These are phyloP conservation scores for Lomentospora prolificans DNA, from an alignment of 2,329 filamentous ascomycete species.

Conservation along the genomic window DNA sequence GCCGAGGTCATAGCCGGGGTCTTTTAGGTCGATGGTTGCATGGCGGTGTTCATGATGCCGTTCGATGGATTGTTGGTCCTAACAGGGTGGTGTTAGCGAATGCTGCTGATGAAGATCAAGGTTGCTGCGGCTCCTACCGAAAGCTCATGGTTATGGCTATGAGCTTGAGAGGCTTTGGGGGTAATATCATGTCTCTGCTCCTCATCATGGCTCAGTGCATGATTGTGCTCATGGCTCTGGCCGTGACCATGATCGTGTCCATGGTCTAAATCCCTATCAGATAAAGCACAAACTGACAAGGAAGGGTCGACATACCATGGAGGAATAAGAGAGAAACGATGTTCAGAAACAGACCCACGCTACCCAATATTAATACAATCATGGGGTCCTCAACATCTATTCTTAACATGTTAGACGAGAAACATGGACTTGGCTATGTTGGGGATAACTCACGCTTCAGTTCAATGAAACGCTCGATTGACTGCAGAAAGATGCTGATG, in stretches of 20 bases:
- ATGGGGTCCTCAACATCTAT: constrained; percentile 54
- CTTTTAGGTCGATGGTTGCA: constrained; percentile 19
- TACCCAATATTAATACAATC: constrained; percentile 60
- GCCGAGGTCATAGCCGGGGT: constrained; percentile 49
- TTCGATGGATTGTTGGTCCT: background rate
- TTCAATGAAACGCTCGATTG: constrained; percentile 58
- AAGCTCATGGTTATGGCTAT: constrained; percentile 17
- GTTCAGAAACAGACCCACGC: constrained; percentile 57
- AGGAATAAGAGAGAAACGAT: constrained; percentile 56
- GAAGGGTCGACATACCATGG: constrained; percentile 37
- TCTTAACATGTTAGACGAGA: background rate
- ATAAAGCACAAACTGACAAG: constrained; percentile 1
- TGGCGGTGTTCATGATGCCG: constrained; percentile 43
- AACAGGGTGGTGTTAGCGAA: background rate
- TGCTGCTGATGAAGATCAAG: constrained; percentile 10
- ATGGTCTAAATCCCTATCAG: constrained; percentile 17
- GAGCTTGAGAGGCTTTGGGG: no score
- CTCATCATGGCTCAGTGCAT: no score
- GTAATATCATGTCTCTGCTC: no score
- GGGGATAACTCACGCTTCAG: constrained; percentile 34
- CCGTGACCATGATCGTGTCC: constrained; percentile 30
- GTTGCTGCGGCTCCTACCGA: constrained; percentile 12
- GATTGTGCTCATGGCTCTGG: constrained; percentile 24
- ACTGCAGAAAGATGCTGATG: constrained; percentile 63
- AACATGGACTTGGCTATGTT: background rate